A percentile compares a stretch with the other conserved stretches of the same genome.
Conservation (phyloP, 1,284 basidiomycete species). For the Abortiporus biennis region DNA sequence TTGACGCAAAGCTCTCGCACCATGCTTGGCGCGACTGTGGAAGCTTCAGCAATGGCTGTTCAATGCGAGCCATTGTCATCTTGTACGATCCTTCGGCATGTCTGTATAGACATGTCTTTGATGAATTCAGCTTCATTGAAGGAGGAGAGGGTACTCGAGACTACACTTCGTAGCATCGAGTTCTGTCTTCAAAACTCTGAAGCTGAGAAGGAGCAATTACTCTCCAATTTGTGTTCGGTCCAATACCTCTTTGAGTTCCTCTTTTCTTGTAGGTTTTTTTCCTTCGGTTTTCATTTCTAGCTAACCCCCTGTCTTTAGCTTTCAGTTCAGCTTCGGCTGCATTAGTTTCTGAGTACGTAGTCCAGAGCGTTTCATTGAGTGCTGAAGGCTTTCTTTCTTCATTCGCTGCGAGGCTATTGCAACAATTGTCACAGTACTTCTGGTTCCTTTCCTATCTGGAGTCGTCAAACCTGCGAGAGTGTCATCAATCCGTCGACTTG, state of each 20-base stretch:
- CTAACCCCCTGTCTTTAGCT: slow-evolving; percentile 9
- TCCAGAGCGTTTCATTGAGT: slow-evolving; percentile 4
- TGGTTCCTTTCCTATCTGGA: slow-evolving; percentile 10
- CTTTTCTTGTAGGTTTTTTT: slow-evolving; percentile 8
- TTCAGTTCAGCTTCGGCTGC: slow-evolving; percentile 2
- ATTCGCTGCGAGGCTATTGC: slow-evolving; percentile 3
- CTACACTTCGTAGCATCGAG: slow-evolving; percentile 11
- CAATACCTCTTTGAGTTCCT: slow-evolving; percentile 13
- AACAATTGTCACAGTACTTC: slow-evolving; percentile 10
- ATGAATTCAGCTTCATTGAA: slow-evolving; percentile 7
- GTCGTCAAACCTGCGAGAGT: slow-evolving; percentile 3
- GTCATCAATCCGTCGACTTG: slow-evolving; percentile 9
- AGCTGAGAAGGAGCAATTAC: neutral
- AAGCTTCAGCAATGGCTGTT: too few species aligned
- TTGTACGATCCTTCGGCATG: too few species aligned
- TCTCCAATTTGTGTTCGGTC: slow-evolving; percentile 1
- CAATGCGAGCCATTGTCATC: too few species aligned
- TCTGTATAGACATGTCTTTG: slow-evolving; percentile 9
- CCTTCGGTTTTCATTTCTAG: too few species aligned
- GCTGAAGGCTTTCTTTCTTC: slow-evolving; percentile 8
- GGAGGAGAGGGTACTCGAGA: slow-evolving; percentile 11
- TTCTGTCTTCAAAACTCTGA: slow-evolving; percentile 5
- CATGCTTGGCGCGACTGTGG: too few species aligned
- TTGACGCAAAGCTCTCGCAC: too few species aligned
- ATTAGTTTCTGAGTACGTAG: slow-evolving; percentile 1